Percentiles rank a stretch among this genome's conserved stretches.
Conservation (phyloP, 108 stramenopile genomes). For the Cyclostephanos invisitatus region DNA sequence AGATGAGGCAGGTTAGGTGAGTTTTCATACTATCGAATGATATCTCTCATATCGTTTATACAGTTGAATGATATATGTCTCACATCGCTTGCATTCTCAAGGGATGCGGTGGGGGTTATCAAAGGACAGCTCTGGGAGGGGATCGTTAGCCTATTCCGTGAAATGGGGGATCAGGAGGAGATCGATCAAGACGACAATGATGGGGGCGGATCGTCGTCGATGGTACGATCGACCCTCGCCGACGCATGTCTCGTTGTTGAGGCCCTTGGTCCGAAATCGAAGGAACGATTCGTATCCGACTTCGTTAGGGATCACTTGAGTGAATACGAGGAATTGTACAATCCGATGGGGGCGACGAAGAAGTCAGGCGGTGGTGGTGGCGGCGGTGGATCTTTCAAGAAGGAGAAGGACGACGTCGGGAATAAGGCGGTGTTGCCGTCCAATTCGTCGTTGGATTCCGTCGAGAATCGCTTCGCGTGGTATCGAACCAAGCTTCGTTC, state of each 20-base stretch:
- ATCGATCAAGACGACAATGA: conserved; percentile 19
- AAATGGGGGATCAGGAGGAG: conserved; percentile 64
- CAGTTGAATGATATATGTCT: no score
- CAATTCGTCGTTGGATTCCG: conserved; percentile 68
- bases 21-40: no score
- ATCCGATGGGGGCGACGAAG: conserved; percentile 26
- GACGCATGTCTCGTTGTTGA: conserved; percentile 95
- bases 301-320: conserved; percentile 88
- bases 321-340: conserved; percentile 78
- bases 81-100: no score
- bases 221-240: conserved; percentile 63
- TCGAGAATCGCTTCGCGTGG: conserved; percentile 95
- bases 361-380: conserved; percentile 19
- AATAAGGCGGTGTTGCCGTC: conserved; percentile 27
- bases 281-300: conserved; percentile 69
- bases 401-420: conserved; percentile 29
- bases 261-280: conserved; percentile 83
- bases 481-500: conserved; percentile 77
- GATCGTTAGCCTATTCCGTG: conserved; percentile 66
- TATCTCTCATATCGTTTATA: no score
- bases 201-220: conserved; percentile 29
- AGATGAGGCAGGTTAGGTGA: conserved; percentile 61
- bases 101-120: conserved; percentile 64
- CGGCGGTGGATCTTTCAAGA: conserved; percentile 61
- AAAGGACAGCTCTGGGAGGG: conserved; percentile 60